These are phyloP conservation scores for Candolleomyces efflorescens DNA, from an alignment of 768 basidiomycete genomes.

Conservation along the genomic window DNA sequence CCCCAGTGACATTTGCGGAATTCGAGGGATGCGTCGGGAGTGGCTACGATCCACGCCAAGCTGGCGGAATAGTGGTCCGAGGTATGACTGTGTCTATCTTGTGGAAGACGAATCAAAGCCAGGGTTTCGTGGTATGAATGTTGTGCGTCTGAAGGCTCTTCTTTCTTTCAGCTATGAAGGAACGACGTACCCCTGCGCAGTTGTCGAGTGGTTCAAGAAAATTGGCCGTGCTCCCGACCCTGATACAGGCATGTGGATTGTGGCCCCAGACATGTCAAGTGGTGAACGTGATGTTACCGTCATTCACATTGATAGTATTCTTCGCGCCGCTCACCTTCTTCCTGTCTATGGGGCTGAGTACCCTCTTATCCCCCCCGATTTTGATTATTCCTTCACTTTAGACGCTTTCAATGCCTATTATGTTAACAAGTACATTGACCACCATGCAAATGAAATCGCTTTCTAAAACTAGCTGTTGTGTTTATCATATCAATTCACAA, in stretches of 20 bases:
- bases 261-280: conserved; percentile 23
- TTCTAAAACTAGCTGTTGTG: too few relatives aligned
- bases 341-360: conserved; percentile 17
- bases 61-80: neutral
- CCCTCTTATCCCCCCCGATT: conserved; percentile 13
- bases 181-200: conserved; percentile 20
- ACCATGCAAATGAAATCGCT: conserved; percentile 21
- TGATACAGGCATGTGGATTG: conserved; percentile 32
- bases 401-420: conserved; percentile 21
- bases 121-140: conserved; percentile 21
- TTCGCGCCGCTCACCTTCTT: conserved; percentile 27
- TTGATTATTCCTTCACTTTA: conserved; percentile 18
- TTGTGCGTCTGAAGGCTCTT: conserved; percentile 22
- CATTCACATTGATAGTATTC: conserved; percentile 25
- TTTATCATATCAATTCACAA: too few relatives aligned
- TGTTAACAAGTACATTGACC: conserved; percentile 28
- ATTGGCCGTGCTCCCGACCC: conserved; percentile 16
- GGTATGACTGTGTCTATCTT: neutral
- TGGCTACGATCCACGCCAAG: neutral
- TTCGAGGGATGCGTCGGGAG: neutral
- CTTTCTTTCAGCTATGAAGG: conserved; percentile 21
- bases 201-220: conserved; percentile 25
- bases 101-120: neutral
- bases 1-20: neutral
- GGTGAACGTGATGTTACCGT: conserved; percentile 13